phyloP scores from a whole-genome alignment of 192 early-diverging fungal species.

The Gigaspora rosea region DNA sequence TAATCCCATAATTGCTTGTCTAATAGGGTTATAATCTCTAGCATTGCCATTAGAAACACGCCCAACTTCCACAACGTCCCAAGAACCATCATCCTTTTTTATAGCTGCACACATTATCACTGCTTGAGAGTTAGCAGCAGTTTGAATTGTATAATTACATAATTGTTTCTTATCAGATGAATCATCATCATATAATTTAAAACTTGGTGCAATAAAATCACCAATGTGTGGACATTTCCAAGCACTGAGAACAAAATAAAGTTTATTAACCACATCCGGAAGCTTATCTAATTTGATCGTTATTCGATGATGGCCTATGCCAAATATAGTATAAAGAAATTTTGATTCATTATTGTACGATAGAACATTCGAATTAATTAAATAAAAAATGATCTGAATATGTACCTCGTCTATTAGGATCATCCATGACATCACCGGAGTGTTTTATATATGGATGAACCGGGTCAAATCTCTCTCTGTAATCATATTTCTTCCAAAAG shows the following conservation, averaged over 20 bases:
- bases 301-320: conserved; percentile 30
- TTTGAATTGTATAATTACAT: conserved; percentile 18
- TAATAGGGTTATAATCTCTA: conserved; percentile 26
- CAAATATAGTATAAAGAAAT: not conserved
- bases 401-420: conserved; percentile 2
- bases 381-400: not conserved
- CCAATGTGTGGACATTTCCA: conserved; percentile 21
- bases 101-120: conserved; percentile 28
- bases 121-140: conserved; percentile 18
- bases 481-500: conserved; percentile 11
- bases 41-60: conserved; percentile 22
- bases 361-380: not conserved
- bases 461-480: not conserved
- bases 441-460: conserved; percentile 18
- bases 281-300: conserved; percentile 14
- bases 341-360: too few relatives aligned
- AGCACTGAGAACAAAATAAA: conserved; percentile 32
- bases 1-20: not conserved
- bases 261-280: conserved; percentile 8
- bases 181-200: conserved; percentile 26
- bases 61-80: conserved; percentile 27
- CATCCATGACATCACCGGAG: conserved; percentile 33
- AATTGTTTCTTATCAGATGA: conserved; percentile 13
- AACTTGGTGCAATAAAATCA: not conserved
- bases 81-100: not conserved